Conservation (phyloP, 1,284 basidiomycete species). For the Veloboletus limbatus region DNA sequence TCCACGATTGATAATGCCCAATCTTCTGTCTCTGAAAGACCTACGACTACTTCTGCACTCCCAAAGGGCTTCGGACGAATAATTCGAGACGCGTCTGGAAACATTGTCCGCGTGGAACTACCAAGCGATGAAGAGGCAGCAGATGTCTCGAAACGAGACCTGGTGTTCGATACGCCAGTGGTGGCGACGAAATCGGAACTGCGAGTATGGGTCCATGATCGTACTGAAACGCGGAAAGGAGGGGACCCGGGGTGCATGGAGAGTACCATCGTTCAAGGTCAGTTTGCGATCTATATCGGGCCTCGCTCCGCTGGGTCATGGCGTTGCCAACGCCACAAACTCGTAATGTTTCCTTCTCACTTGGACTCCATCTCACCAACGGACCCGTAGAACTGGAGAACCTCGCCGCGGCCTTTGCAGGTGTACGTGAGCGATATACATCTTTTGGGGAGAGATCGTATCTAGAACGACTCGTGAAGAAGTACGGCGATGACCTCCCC, state of each 20-base stretch:
- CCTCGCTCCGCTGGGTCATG: slow-evolving; percentile 4
- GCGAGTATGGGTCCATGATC: slow-evolving; percentile 20
- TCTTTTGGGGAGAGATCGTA: slow-evolving; percentile 71
- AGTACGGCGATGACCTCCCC: slow-evolving; percentile 72
- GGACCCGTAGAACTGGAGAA: slow-evolving; percentile 44
- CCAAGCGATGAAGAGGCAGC: slow-evolving; percentile 48
- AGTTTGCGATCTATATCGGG: slow-evolving; percentile 19
- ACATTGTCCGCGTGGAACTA: slow-evolving; percentile 76
- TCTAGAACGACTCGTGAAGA: slow-evolving; percentile 65
- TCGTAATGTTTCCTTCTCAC: slow-evolving; percentile 1
- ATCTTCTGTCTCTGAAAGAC: slow-evolving; percentile 2
- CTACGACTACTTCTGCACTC: slow-evolving; percentile 29
- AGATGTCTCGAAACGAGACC: slow-evolving; percentile 22
- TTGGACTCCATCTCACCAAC: slow-evolving; percentile 12
- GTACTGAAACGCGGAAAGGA: background rate
- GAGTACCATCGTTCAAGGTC: slow-evolving; percentile 36
- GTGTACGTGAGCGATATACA: slow-evolving; percentile 56
- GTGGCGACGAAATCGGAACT: slow-evolving; percentile 19
- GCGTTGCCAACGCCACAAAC: background rate
- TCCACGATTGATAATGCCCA: background rate
- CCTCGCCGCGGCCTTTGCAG: slow-evolving; percentile 42
- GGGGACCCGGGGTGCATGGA: background rate
- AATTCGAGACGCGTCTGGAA: slow-evolving; percentile 79
- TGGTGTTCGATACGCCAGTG: slow-evolving; percentile 31
- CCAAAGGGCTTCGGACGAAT: slow-evolving; percentile 84